Conservation (phyloP, 345 rosid species). For the Gossypium rotundifolium region DNA sequence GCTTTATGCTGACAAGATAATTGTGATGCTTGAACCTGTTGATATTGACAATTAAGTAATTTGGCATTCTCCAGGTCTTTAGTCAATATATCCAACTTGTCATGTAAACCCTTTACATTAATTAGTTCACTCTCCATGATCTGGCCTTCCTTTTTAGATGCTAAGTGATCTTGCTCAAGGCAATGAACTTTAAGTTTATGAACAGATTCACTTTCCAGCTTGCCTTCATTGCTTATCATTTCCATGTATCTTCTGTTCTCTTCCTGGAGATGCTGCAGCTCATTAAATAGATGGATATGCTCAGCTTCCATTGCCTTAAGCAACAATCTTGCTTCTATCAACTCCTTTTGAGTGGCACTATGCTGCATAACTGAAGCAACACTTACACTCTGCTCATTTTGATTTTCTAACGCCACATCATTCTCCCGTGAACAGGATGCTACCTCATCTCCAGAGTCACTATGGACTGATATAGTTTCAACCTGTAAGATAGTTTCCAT, state of each 20-base stretch:
- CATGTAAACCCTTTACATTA: constrained; percentile 33
- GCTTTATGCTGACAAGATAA: constrained; percentile 52
- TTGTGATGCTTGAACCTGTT: constrained; percentile 47
- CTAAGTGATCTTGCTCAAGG: constrained; percentile 19
- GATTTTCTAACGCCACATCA: constrained; percentile 24
- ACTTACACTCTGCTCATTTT: constrained; percentile 22
- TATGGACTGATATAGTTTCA: constrained; percentile 36
- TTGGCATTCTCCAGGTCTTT: constrained; percentile 59
- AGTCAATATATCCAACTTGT: constrained; percentile 43
- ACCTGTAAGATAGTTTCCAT: constrained; percentile 34
- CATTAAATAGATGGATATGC: constrained; percentile 33
- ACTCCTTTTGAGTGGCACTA: constrained; percentile 28
- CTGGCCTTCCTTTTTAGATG: constrained; percentile 18
- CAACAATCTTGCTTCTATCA: constrained; percentile 31
- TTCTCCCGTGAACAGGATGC: constrained; percentile 30
- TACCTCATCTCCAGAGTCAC: constrained; percentile 39
- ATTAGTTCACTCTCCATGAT: constrained; percentile 22
- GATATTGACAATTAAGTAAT: constrained; percentile 45
- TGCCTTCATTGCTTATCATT: constrained; percentile 29
- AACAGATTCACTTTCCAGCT: constrained; percentile 28
- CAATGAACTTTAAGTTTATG: constrained; percentile 19
- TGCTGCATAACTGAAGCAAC: constrained; percentile 23
- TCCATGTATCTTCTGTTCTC: constrained; percentile 37
- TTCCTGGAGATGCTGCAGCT: constrained; percentile 39
- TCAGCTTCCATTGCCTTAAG: constrained; percentile 37